Evolutionary conservation across 2,329 filamentous ascomycete genomes (phyloP).

Genomic region (Stemphylium vesicarium): DNA sequence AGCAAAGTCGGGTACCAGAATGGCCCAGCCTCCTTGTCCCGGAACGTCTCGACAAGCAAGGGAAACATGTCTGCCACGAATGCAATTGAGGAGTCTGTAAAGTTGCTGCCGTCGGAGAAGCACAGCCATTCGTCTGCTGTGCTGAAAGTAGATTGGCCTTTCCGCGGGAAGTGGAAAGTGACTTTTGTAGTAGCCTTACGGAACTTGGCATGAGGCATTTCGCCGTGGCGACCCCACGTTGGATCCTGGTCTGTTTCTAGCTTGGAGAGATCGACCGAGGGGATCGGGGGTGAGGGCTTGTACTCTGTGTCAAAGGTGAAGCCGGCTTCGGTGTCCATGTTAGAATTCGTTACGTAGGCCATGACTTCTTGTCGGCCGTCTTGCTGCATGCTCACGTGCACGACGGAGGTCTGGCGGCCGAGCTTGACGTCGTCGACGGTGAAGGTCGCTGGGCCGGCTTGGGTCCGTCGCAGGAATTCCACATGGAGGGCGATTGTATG

Average conservation of each 20-base stretch:
- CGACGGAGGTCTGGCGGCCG: slow-evolving; percentile 66
- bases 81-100: slow-evolving; percentile 69
- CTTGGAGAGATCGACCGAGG: slow-evolving; percentile 51
- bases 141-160: slow-evolving; percentile 50
- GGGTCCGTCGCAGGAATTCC: slow-evolving; percentile 69
- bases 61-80: slow-evolving; percentile 74
- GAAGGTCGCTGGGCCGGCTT: slow-evolving; percentile 63
- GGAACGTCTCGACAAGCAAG: slow-evolving; percentile 64
- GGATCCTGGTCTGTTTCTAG: slow-evolving; percentile 54
- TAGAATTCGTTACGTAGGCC: slow-evolving; percentile 69
- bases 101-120: slow-evolving; percentile 64
- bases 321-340: slow-evolving; percentile 65
- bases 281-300: slow-evolving; percentile 55
- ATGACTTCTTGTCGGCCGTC: slow-evolving; percentile 66
- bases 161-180: slow-evolving; percentile 59
- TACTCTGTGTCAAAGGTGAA: slow-evolving; percentile 63
- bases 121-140: slow-evolving; percentile 72
- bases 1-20: slow-evolving; percentile 80
- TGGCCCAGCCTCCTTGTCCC: slow-evolving; percentile 39
- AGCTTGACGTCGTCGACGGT: slow-evolving; percentile 69
- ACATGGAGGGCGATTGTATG: slow-evolving; percentile 70
- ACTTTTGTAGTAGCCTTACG: slow-evolving; percentile 59
- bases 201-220: slow-evolving; percentile 55
- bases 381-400: slow-evolving; percentile 68
- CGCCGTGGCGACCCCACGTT: slow-evolving; percentile 54